These are phyloP conservation scores for Cyclocybe cylindracea DNA, from an alignment of 768 basidiomycete species.

Conservation along the genomic window DNA sequence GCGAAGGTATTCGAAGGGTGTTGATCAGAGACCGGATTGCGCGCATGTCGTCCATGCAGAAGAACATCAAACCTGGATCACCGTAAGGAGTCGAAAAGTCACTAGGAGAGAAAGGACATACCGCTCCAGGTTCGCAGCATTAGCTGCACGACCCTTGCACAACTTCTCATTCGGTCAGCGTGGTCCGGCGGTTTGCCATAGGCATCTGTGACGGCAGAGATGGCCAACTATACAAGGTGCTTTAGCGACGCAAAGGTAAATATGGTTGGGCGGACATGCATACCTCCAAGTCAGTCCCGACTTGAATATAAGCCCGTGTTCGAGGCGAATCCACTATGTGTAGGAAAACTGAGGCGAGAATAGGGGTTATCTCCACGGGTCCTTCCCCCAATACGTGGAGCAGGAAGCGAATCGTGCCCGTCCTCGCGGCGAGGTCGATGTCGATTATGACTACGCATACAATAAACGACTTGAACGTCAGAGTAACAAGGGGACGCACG, in stretches of 20 bases:
- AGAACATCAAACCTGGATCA: conserved; percentile 82
- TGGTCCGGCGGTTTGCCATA: conserved; percentile 84
- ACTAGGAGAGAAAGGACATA: conserved; percentile 35
- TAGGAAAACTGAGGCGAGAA: conserved; percentile 79
- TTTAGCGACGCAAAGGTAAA: neutral
- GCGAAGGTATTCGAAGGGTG: conserved; percentile 84
- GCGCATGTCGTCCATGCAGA: conserved; percentile 86
- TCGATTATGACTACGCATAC: conserved; percentile 80
- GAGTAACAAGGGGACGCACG: conserved; percentile 47
- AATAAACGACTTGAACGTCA: neutral
- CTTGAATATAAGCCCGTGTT: conserved; percentile 72
- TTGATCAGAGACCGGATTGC: conserved; percentile 85
- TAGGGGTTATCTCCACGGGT: conserved; percentile 75
- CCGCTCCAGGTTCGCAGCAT: conserved; percentile 95
- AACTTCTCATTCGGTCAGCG: conserved; percentile 76
- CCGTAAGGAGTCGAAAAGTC: neutral
- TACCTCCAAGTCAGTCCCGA: conserved; percentile 91
- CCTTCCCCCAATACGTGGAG: conserved; percentile 90
- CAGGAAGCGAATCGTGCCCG: conserved; percentile 85
- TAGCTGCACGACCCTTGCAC: conserved; percentile 74
- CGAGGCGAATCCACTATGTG: conserved; percentile 84
- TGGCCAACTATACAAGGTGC: conserved; percentile 58
- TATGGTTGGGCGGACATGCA: conserved; percentile 11
- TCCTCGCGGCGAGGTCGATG: conserved; percentile 74
- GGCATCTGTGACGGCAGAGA: conserved; percentile 90